Conservation (phyloP, 257 asterid species). For the Vinca minor region DNA sequence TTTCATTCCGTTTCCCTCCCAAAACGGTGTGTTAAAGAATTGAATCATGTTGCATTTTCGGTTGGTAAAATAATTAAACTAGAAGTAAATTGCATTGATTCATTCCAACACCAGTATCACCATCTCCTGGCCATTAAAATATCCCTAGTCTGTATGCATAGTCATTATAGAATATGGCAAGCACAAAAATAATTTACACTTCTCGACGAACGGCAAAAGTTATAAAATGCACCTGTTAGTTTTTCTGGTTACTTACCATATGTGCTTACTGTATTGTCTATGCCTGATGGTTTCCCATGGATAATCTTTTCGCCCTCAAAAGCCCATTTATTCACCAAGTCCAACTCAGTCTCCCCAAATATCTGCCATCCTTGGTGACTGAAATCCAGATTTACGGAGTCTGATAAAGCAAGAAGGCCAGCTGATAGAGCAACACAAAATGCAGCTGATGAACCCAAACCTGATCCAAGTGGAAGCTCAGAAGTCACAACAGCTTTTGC, state of each 20-base stretch:
- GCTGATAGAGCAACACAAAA: constrained; percentile 84
- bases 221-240: background rate
- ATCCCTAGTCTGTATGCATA: too few species aligned
- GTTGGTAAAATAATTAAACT: background rate
- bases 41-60: background rate
- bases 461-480: constrained; percentile 94
- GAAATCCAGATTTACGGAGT: constrained; percentile 53
- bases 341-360: constrained; percentile 64
- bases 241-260: constrained; percentile 53
- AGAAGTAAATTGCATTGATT: constrained; percentile 2
- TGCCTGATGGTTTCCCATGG: constrained; percentile 98
- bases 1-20: too few species aligned
- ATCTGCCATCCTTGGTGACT: constrained; percentile 87
- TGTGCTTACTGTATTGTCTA: constrained; percentile 97
- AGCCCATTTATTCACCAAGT: constrained; percentile 91
- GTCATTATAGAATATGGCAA: background rate
- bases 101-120: background rate
- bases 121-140: background rate
- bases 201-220: background rate
- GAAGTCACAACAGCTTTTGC: constrained; percentile 73
- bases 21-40: too few species aligned
- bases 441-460: constrained; percentile 98
- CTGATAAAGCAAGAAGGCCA: constrained; percentile 71
- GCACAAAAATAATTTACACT: background rate
- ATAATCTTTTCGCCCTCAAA: constrained; percentile 90